Base-by-base conservation (phyloP, 495 filamentous ascomycete species). In the Xylaria telfairii region DNA sequence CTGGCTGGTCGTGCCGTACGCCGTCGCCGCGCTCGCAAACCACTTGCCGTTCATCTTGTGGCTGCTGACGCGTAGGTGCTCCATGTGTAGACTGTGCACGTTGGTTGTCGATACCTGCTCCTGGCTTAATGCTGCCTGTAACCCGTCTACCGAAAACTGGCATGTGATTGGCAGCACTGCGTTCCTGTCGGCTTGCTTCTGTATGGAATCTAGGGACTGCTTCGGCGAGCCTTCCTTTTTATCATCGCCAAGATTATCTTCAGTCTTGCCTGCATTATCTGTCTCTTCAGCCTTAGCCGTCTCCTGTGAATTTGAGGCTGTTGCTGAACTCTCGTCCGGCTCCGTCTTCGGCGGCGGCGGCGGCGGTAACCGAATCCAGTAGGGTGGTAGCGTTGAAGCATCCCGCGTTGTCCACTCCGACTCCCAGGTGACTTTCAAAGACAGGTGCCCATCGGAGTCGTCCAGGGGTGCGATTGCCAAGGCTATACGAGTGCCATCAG, bases 361-460 rank as follows among this genome's bases (percentile, higher is more conserved):
- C 8, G 34, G 34, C 15, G 81, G 79, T 12, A 90, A 75, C 3
- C 82, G 77, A n/a, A 86, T 83, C 90, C 89, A 92, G 72, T 89
- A 90, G 0, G 89, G 89, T 32, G 90, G 89, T 2, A 92, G 76
- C 42, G 84, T 83, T 6, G 80, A 76, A 13, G 77, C 78, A 56
- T 86, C 82, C 49, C 89, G 82, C 34, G 80, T 81, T n/a, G 85
- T 88, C 90, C 90, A 92, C 30, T 79, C 75, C 32, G 78, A 72
- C 24, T 83, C 81, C 90, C 90, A 92, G 24, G 77, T 74, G 30
- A 87, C 81, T 3, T 83, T 83, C 61, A 91, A 70, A 34, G 86
- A 89, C 63, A 91, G 74, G 73, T 90, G 83, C 0, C 90, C 89
- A 77, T 91, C 89, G 0, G 87, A 87, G 75, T 90, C 87, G 71